Evolutionary conservation across 768 basidiomycete species (phyloP).

Genomic region (Boletus huronensis): DNA sequence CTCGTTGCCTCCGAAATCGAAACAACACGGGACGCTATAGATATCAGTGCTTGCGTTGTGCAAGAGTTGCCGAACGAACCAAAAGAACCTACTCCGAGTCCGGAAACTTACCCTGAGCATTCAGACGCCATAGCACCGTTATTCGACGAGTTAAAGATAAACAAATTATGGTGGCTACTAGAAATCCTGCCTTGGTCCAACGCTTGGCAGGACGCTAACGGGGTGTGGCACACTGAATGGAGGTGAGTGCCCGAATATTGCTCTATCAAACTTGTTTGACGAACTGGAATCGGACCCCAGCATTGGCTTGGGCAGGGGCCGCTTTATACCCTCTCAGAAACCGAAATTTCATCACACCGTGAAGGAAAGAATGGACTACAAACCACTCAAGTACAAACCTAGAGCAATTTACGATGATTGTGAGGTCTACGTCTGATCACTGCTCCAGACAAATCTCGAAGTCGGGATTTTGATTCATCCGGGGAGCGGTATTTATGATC

Average conservation of each 20-base stretch:
- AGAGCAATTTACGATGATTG: slow-evolving; percentile 48
- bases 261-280: neutral
- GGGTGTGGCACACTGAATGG: slow-evolving; percentile 52
- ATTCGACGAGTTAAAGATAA: slow-evolving; percentile 47
- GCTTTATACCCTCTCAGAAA: slow-evolving; percentile 41
- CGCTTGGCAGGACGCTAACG: slow-evolving; percentile 53
- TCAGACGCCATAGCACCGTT: slow-evolving; percentile 45
- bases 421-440: slow-evolving; percentile 41
- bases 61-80: neutral
- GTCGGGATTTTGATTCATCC: neutral
- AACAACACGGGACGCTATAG: neutral
- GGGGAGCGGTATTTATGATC: neutral
- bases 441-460: neutral
- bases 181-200: slow-evolving; percentile 58
- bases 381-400: slow-evolving; percentile 52
- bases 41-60: neutral
- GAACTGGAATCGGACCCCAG: slow-evolving; percentile 9
- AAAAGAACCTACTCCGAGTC: neutral
- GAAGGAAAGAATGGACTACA: slow-evolving; percentile 49
- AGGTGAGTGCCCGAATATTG: slow-evolving; percentile 40
- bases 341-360: slow-evolving; percentile 68
- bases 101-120: slow-evolving; percentile 9
- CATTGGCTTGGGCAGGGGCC: slow-evolving; percentile 53
- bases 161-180: slow-evolving; percentile 63
- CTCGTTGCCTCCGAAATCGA: neutral